Evolutionary conservation across 2,329 filamentous ascomycete species (phyloP).

Genomic region (Huntiella savannae): DNA sequence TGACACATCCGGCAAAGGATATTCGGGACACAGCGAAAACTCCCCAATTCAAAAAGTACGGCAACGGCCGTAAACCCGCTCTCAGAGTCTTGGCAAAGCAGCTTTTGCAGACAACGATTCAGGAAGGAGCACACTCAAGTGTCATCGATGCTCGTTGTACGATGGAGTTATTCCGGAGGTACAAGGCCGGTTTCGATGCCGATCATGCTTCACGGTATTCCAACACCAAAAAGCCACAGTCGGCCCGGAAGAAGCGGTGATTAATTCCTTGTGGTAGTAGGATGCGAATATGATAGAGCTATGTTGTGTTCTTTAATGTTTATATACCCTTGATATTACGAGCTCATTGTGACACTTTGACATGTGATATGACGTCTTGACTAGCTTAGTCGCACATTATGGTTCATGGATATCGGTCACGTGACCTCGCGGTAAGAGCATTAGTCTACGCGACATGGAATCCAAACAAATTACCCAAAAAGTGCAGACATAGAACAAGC

Average conservation of each 20-base stretch:
- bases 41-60: constrained; percentile 50
- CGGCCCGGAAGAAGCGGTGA: neutral
- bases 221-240: neutral
- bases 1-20: constrained; percentile 61
- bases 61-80: constrained; percentile 48
- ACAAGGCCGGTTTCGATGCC: constrained; percentile 71
- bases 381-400: neutral
- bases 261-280: neutral
- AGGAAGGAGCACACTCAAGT: constrained; percentile 44
- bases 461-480: neutral
- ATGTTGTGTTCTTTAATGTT: too few species aligned
- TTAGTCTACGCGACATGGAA: too few species aligned
- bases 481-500: neutral
- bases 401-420: neutral
- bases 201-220: constrained; percentile 52
- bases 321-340: too few species aligned
- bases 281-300: too few species aligned
- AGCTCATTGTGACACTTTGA: too few species aligned
- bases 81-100: constrained; percentile 39
- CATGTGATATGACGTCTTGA: neutral
- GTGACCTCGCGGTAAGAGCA: constrained; percentile 3
- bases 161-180: constrained; percentile 70
- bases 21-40: constrained; percentile 73
- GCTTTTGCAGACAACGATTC: constrained; percentile 41
- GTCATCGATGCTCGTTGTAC: constrained; percentile 68